A percentile compares a stretch with the other conserved stretches of the same genome.
Conservation (phyloP, 2,329 filamentous ascomycete species). For the Colletotrichum sidae region DNA sequence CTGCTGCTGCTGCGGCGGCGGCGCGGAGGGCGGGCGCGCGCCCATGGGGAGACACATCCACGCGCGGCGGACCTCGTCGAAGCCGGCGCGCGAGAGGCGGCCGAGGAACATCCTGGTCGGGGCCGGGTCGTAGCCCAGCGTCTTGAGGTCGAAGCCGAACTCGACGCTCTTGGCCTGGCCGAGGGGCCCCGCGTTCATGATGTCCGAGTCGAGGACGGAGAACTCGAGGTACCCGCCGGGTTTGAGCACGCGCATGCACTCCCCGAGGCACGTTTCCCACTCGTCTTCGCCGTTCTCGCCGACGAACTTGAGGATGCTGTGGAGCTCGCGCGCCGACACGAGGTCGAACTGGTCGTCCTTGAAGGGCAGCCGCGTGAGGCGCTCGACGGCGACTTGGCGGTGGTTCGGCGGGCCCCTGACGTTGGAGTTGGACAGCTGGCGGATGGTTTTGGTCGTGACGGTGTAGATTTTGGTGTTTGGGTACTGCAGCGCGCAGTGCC, state of each 20-base stretch:
- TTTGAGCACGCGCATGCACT: slow-evolving; percentile 92
- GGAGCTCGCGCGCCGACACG: slow-evolving; percentile 88
- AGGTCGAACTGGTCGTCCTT: slow-evolving; percentile 88
- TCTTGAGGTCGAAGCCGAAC: slow-evolving; percentile 90
- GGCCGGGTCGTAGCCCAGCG: slow-evolving; percentile 87
- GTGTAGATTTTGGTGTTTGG: slow-evolving; percentile 90
- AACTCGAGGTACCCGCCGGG: slow-evolving; percentile 95
- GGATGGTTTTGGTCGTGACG: slow-evolving; percentile 79
- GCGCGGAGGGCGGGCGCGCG: slow-evolving; percentile 53
- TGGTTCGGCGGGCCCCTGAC: slow-evolving; percentile 90
- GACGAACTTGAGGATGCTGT: slow-evolving; percentile 82
- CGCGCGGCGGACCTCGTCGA: slow-evolving; percentile 82
- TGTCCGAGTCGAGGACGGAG: slow-evolving; percentile 87
- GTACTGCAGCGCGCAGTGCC: slow-evolving; percentile 89
- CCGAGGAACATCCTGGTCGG: slow-evolving; percentile 85
- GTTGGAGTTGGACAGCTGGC: slow-evolving; percentile 78
- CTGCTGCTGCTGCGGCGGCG: slow-evolving; percentile 35
- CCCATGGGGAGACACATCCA: slow-evolving; percentile 94
- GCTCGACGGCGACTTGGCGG: slow-evolving; percentile 81
- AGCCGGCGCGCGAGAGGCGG: slow-evolving; percentile 80
- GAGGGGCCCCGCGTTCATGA: slow-evolving; percentile 84
- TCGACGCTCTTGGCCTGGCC: slow-evolving; percentile 88
- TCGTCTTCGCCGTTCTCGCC: slow-evolving; percentile 80
- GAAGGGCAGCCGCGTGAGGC: slow-evolving; percentile 86
- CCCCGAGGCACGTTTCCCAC: slow-evolving; percentile 85